A percentile compares a stretch with the other conserved stretches of the same genome.
phyloP scores from a whole-genome alignment of 225 moss, liverwort and hornwort genomes.

The Physcomitrium patens region DNA sequence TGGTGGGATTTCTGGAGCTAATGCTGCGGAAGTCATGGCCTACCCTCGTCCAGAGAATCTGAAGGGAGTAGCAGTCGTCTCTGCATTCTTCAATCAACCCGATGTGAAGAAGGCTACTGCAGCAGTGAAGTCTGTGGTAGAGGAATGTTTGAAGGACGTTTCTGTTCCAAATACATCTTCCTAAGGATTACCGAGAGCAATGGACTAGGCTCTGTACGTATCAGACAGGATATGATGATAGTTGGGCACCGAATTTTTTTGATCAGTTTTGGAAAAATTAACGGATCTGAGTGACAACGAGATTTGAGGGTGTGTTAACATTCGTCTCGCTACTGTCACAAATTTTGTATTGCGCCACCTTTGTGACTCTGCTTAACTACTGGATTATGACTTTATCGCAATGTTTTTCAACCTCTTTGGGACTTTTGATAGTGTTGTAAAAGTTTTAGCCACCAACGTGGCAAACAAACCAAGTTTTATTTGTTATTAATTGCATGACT shows the following conservation, averaged over 20 bases:
- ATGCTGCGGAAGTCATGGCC: slow-evolving; percentile 68
- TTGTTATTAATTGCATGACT: too few species aligned
- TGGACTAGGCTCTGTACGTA: neutral
- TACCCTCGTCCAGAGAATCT: slow-evolving; percentile 65
- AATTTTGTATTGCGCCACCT: neutral
- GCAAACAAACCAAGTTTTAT: too few species aligned
- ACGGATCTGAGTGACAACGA: neutral
- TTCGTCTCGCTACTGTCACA: neutral
- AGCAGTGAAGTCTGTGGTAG: slow-evolving; percentile 52
- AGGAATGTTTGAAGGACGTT: slow-evolving; percentile 34
- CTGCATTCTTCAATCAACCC: slow-evolving; percentile 82
- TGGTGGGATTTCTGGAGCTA: slow-evolving; percentile 77
- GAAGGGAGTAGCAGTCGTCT: slow-evolving; percentile 86
- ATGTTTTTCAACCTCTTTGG: too few species aligned
- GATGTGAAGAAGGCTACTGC: slow-evolving; percentile 66
- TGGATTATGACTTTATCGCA: too few species aligned
- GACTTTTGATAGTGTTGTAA: too few species aligned
- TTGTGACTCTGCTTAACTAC: too few species aligned
- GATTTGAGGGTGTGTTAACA: neutral
- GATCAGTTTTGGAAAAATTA: neutral
- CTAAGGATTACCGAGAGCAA: neutral
- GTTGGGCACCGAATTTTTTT: neutral
- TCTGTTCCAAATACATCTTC: slow-evolving; percentile 4
- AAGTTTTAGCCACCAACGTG: too few species aligned
- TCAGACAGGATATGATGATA: neutral